Base-by-base conservation (phyloP, 2,329 filamentous ascomycete species). In the Alternaria consortialis region DNA sequence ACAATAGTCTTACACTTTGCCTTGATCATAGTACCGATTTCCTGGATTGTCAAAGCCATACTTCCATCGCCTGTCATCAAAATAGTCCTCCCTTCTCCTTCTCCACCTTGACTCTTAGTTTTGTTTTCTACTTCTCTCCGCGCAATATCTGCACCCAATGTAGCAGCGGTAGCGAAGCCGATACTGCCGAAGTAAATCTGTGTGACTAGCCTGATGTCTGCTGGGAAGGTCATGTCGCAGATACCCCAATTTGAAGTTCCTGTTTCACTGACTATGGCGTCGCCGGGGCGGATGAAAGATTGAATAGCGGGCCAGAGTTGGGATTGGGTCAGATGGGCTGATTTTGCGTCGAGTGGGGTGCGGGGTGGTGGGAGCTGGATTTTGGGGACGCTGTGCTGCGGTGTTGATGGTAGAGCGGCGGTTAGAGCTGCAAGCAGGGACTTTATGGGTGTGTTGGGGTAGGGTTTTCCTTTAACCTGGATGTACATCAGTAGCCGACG, bases 31-130 rank as follows among this genome's bases (percentile, higher is more conserved):
- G 87, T 89, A 11, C 85, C 84, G 4, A 91, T 78, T 64, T 90
- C 88, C 71, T 91, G 89, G 0, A 84, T 87, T 0, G 88, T 91
- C 78, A 91, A 85, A 64, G 90, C 85, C 60, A 91, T 84, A 63
- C 86, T 88, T 4, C 88, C 88, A 53, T 90, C 88, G 5, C 87
- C 88, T 34, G 88, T 88, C 62, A 88, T 81, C 2, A 89, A 76
- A 9, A 89, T 81, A 0, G 86, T 85, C 55, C 85, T 58, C 5
- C 75, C 72, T 11, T 44, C 44, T 9, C 23, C 53, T 0, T 20
- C 2, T 42, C 39, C 39, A 83, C 70, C 56, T 88, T 42, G 39
- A 42, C 39, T 42, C 39, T 25, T 42, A 42, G 39, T 20, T 15
- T 48, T 17, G 29, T 47, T 7, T 58, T 40, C 48, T 69, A 83